Evolutionary conservation across 169 alveolate species (phyloP).

Genomic region (Eimeria necatrix): DNA sequence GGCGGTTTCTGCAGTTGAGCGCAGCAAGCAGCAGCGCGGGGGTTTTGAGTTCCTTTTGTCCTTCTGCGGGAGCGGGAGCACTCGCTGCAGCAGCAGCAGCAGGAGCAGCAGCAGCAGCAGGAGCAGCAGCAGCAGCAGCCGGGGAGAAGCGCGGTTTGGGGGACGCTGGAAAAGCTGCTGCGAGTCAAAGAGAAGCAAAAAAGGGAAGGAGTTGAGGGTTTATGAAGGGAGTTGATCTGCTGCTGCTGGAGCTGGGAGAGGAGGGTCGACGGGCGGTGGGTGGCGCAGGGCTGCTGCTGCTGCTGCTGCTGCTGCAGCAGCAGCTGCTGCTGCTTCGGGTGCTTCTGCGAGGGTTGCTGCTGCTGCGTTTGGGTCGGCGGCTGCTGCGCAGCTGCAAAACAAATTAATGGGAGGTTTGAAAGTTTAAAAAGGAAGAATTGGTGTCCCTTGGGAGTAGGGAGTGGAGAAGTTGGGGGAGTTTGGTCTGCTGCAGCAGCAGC

Average conservation of each 20-base stretch:
- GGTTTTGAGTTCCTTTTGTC: too few species aligned
- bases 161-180: too few species aligned
- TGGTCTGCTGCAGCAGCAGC: neutral
- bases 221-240: neutral
- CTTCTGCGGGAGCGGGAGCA: too few species aligned
- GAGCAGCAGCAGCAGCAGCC: too few species aligned
- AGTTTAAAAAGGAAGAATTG: neutral
- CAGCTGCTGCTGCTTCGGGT: neutral
- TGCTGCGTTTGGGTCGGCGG: neutral
- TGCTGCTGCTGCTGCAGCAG: neutral
- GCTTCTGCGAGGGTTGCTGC: neutral
- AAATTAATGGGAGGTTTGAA: neutral
- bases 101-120: neutral
- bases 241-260: neutral
- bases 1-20: conserved; percentile 4
- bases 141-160: too few species aligned
- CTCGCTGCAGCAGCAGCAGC: conserved; percentile 11
- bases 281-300: neutral
- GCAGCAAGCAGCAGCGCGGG: conserved; percentile 6
- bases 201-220: too few species aligned
- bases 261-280: neutral
- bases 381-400: neutral
- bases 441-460: neutral
- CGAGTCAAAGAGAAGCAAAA: too few species aligned
- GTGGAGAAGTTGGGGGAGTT: neutral